Base-by-base conservation (phyloP, 2,329 filamentous ascomycete species). In the Lachnellula hyalina region DNA sequence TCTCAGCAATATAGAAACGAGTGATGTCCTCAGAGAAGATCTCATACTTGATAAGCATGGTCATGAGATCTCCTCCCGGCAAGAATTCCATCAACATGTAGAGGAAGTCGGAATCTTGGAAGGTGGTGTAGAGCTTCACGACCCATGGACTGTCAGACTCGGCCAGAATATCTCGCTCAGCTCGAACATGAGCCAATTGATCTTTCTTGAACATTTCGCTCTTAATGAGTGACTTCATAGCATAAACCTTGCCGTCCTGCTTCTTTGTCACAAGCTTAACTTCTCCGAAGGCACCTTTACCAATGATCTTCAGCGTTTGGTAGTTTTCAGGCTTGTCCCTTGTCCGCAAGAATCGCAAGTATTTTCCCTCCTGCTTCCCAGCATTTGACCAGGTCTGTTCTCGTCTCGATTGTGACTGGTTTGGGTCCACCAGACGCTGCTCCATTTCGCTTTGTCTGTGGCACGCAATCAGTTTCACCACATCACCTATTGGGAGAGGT, bases 11-110 rank as follows among this genome's bases (percentile, higher is more conserved):
- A 74, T 99, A 99, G 74, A 99, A 99, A 17, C 94, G 85, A 32
- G 94, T 99, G 63, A 99, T 97, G 64, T 99, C 94, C 72, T 97
- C 93, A 0, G 91, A 96, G 73, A 99, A 99, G 71, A 99, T 96
- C 72, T 99, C 94, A 69, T 99, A 99, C 80, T 97, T 99, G 77
- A 99, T 99, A 64, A 99, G 80, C 94, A 99, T 99, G 3, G 94
- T 99, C 94, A 99, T 99, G 71, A 99, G 74, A 76, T 99, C 94
- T 72, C 94, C 94, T 72, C 94, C 94, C 7, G 94, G 94, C 72
- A 99, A 81, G 74, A 97, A 99, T 74, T 99, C 94, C 94, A 99
- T 99, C 58, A 99, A 80, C 86, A 99, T 94, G 77, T 99, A 99
- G 36, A 99, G 78, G 76, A 96, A 99, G 63, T 94, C 93, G 46